A percentile compares a stretch with the other conserved stretches of the same genome.
phyloP scores from a whole-genome alignment of 306 rosid genomes.

The Astragalus membranaceus region DNA sequence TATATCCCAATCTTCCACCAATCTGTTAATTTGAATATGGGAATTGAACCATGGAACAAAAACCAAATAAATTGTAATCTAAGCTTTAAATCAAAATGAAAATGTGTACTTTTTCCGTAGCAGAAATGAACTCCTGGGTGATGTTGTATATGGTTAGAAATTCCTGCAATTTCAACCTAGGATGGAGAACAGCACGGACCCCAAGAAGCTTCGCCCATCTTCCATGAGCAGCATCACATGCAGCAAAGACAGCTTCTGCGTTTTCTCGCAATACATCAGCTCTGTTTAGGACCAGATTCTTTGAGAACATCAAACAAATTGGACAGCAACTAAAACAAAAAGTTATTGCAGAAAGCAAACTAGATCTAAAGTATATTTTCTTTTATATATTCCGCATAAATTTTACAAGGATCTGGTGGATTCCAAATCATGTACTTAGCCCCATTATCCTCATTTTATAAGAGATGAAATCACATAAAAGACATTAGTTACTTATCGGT shows the following conservation, averaged over 20 bases:
- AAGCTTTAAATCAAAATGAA: conserved; percentile 11
- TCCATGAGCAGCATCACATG: conserved; percentile 99
- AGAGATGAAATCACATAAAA: neutral
- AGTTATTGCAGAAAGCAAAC: conserved; percentile 10
- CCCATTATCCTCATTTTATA: neutral
- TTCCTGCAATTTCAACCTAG: conserved; percentile 90
- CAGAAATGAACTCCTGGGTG: conserved; percentile 88
- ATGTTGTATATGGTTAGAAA: conserved; percentile 72
- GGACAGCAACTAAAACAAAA: conserved; percentile 15
- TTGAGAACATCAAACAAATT: conserved; percentile 44
- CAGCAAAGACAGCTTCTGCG: conserved; percentile 99
- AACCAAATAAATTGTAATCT: neutral
- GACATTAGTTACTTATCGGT: conserved; percentile 3
- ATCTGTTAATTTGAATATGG: conserved; percentile 50
- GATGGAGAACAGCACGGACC: conserved; percentile 93
- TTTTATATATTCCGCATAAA: neutral
- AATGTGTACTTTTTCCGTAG: conserved; percentile 74
- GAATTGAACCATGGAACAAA: conserved; percentile 24
- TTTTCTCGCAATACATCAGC: conserved; percentile 99
- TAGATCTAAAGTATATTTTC: neutral
- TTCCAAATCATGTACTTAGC: conserved; percentile 2
- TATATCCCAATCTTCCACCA: conserved; percentile 98
- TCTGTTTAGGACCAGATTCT: conserved; percentile 68
- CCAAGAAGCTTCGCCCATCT: conserved; percentile 99
- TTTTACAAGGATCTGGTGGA: neutral